Evolutionary conservation across 2,329 filamentous ascomycete genomes (phyloP).

Genomic region (Apiospora koreana): DNA sequence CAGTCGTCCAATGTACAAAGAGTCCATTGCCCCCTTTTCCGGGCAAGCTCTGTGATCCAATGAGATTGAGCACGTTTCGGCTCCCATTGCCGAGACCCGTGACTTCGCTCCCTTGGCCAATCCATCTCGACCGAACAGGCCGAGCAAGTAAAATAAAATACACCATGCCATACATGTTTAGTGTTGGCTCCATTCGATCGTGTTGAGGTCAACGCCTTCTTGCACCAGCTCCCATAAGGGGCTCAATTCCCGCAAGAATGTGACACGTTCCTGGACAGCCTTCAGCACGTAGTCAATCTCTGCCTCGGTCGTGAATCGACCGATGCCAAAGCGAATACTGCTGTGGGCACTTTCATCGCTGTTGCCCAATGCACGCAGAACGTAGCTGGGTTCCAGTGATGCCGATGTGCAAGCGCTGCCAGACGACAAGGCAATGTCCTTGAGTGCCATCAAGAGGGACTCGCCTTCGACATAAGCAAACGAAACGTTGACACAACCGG

Average conservation of each 20-base stretch:
- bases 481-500: slow-evolving; percentile 96
- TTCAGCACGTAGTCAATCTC: slow-evolving; percentile 98
- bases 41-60: not conserved
- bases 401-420: slow-evolving; percentile 97
- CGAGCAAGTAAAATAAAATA: not conserved
- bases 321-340: slow-evolving; percentile 96
- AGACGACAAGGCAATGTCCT: slow-evolving; percentile 95
- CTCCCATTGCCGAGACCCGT: not conserved
- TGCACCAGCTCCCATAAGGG: slow-evolving; percentile 98
- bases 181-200: slow-evolving; percentile 98
- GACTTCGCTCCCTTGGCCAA: not conserved
- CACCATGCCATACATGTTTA: slow-evolving; percentile 43
- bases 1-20: slow-evolving; percentile 2
- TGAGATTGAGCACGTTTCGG: not conserved
- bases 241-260: slow-evolving; percentile 90
- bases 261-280: slow-evolving; percentile 86
- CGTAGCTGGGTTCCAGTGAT: slow-evolving; percentile 94
- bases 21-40: not conserved
- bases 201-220: slow-evolving; percentile 92
- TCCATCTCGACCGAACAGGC: not conserved
- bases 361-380: slow-evolving; percentile 89
- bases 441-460: slow-evolving; percentile 95
- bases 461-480: slow-evolving; percentile 99
- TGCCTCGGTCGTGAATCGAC: slow-evolving; percentile 89
- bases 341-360: slow-evolving; percentile 97